Percentiles rank a stretch among this genome's conserved stretches.
These are phyloP conservation scores for Solanum stenotomum DNA, from an alignment of 257 asterid genomes.

Conservation along the genomic window DNA sequence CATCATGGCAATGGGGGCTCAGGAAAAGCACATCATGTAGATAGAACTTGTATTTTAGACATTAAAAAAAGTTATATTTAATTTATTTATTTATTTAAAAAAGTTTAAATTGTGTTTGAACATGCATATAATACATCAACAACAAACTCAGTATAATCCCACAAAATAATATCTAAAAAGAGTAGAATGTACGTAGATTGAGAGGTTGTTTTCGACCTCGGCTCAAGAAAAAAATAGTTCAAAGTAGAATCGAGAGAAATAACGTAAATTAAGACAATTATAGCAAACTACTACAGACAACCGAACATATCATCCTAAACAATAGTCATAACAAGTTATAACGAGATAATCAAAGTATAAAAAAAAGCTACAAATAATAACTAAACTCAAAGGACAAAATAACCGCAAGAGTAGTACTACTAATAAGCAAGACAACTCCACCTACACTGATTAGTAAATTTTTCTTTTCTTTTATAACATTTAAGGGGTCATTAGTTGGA, in stretches of 20 bases:
- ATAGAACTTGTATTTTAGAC: neutral
- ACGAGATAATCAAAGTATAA: too few species aligned
- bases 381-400: neutral
- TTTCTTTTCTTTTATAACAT: neutral
- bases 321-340: neutral
- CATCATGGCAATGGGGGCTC: neutral
- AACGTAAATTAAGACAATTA: too few species aligned
- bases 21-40: neutral
- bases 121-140: neutral
- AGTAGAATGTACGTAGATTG: neutral
- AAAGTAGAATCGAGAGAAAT: too few species aligned
- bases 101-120: neutral
- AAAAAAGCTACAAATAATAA: neutral
- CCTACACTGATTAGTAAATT: neutral
- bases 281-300: neutral
- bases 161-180: too few species aligned
- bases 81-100: too few species aligned
- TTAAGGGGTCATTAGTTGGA: neutral
- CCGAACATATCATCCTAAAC: neutral
- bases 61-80: too few species aligned
- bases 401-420: neutral
- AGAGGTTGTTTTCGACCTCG: neutral
- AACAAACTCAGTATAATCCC: too few species aligned
- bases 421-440: neutral
- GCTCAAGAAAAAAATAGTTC: neutral